Percentiles rank a stretch among this genome's conserved stretches.
phyloP scores from a whole-genome alignment of 495 filamentous ascomycete genomes.

The Talaromyces stipitatus region DNA sequence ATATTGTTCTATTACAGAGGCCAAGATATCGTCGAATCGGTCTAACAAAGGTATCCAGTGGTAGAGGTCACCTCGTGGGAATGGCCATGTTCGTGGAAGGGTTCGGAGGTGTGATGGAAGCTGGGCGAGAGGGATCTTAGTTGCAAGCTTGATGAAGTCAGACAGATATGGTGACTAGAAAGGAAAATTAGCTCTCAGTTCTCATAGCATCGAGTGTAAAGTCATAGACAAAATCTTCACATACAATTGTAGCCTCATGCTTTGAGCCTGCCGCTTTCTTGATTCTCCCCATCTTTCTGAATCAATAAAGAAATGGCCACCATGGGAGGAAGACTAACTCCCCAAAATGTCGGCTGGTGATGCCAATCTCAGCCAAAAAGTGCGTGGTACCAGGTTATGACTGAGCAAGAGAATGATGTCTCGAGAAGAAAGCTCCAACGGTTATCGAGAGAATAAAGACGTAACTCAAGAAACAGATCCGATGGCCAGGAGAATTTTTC shows the following conservation, averaged over 20 bases:
- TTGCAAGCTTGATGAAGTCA: constrained; percentile 63
- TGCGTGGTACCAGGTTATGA: constrained; percentile 25
- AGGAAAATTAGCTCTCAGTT: constrained; percentile 2
- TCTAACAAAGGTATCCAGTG: constrained; percentile 97
- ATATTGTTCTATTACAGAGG: constrained; percentile 75
- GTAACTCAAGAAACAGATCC: not conserved
- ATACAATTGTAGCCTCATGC: constrained; percentile 90
- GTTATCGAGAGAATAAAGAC: not conserved
- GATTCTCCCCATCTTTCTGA: constrained; percentile 82
- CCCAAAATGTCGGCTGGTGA: constrained; percentile 27
- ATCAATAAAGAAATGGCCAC: constrained; percentile 28
- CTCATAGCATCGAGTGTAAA: not conserved
- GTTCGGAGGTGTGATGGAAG: constrained; percentile 67
- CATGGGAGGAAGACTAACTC: constrained; percentile 35
- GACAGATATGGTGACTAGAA: constrained; percentile 76
- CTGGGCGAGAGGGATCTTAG: constrained; percentile 61
- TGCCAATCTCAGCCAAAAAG: constrained; percentile 16
- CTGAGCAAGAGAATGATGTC: constrained; percentile 29
- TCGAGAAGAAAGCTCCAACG: constrained; percentile 25
- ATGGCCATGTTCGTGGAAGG: constrained; percentile 87
- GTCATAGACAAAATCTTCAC: constrained; percentile 22
- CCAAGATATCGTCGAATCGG: constrained; percentile 84
- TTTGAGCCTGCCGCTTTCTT: constrained; percentile 88
- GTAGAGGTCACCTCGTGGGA: constrained; percentile 94
- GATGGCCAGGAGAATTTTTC: no score